Evolutionary conservation across 352 stramenopile genomes (phyloP), one percentile per base, ranked within the genome.

Genomic region (Globisporangium abappressorium): DNA sequence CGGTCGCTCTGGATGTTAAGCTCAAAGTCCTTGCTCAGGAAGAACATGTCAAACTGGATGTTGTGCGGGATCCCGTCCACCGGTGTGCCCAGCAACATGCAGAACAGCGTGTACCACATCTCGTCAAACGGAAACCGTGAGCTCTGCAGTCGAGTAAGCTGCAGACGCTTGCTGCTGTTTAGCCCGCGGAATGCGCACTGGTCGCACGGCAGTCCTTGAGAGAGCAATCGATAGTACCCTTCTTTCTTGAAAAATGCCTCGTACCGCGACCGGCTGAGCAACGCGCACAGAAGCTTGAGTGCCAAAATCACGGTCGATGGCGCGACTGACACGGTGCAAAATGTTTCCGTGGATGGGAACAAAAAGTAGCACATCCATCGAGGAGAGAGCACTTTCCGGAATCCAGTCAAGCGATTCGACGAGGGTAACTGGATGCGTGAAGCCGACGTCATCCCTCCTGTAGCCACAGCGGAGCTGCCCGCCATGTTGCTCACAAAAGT

Each of bases 71-170:
- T 72, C 0, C 81, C 83, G n/a, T 91, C 83, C 9, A 88, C 76
- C 0, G 85, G 81, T 30, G 80, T 74, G 1, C 85, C 85, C 51
- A 93, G 69, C 53, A 91, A 36, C 49, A 81, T 84, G 56, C 82
- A 88, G 64, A 93, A 80, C 5, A 93, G 71, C 41, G 75, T 69
- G 59, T 91, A 91, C 81, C 82, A 93, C 73, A 90, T 79, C 15
- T 90, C 76, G 22, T 90, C 66, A 46, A 93, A 90, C 2, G 81
- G 83, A 36, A 93, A 90, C 15, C 49, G 34, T 8, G n/a, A 14
- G 41, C 20, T 57, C 28, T 43, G 43, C 15, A 18, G 15, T 15
- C 28, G 43, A 20, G 28, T 30, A 20, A 30, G 15, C 5, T 18
- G 26, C 22, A 11, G 34, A 11, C 5, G 6, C 33, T 26, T 38